Base-by-base conservation (phyloP, 2,329 filamentous ascomycete species). In the Calonectria honghensis region DNA sequence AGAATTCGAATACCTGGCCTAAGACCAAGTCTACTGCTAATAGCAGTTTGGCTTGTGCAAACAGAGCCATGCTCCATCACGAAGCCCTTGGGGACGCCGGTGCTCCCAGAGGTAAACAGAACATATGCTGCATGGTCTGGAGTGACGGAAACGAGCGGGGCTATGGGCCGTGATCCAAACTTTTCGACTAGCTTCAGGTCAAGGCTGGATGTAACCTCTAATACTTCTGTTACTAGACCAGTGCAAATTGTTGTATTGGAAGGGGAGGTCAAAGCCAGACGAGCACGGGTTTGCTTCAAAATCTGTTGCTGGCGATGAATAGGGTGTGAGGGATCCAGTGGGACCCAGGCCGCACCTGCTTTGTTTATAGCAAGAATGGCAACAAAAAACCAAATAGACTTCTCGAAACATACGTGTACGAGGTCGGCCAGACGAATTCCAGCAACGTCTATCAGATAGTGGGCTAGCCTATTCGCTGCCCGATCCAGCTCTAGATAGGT, bases 61-160 rank as follows among this genome's bases (percentile, higher is more conserved):
- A 57, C 66, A 37, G 48, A 27, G 6, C 51, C 66, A 29, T 68
- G 66, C 24, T 68, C 48, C 48, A 68, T 54, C 2, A 89, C 84
- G 29, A 90, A 88, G 29, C 89, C 89, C 80, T 91, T 91, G 0
- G 90, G 90, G n/a, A 84, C 83, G 10, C 90, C 90, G 0, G 90
- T 91, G 50, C 87, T 90, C 39, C 90, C 90, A 4, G 89, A 91
- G 13, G 90, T 91, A 79, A 90, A 91, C 77, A 90, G 87, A 74
- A 89, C 87, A 61, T 83, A 83, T 0, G 64, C 39, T 6, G 52
- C 31, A 29, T 59, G 65, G 20, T 41, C 18, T 7, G 65, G 14
- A 24, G 50, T 54, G 35, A 54, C 35, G 18, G 27, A 18, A 45
- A 32, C 50, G 13, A 4, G 6, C 5, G 59, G 59, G 9, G 59